Percentiles rank a stretch among this genome's conserved stretches.
Evolutionary conservation across 164 flowering plant genomes (phyloP).

Genomic region (Litsea cubeba): DNA sequence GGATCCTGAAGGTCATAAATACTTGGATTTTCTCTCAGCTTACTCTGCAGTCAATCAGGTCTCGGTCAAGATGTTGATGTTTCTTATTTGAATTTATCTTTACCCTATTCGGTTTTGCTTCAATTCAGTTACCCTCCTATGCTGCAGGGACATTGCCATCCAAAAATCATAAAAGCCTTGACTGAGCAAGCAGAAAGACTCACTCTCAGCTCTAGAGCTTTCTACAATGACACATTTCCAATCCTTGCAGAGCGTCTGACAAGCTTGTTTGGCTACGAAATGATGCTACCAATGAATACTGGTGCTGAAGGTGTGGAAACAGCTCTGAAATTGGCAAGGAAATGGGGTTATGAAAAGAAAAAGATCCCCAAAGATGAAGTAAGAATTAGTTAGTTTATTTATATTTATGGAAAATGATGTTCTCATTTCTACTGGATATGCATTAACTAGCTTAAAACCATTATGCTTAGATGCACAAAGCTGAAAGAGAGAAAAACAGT

Average conservation of each 20-base stretch:
- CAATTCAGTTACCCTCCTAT: background rate
- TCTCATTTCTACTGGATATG: background rate
- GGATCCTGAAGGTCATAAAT: slow-evolving; percentile 97
- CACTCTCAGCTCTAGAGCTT: slow-evolving; percentile 93
- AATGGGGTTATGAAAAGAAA: slow-evolving; percentile 94
- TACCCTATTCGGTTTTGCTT: background rate
- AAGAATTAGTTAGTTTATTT: slow-evolving; percentile 1
- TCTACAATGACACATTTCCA: slow-evolving; percentile 87
- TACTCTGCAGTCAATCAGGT: slow-evolving; percentile 99
- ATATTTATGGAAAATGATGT: background rate
- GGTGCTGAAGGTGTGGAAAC: slow-evolving; percentile 99
- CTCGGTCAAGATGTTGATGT: background rate
- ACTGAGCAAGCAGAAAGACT: slow-evolving; percentile 75
- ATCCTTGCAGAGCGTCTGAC: slow-evolving; percentile 67
- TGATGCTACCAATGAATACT: slow-evolving; percentile 98
- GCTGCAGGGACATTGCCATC: slow-evolving; percentile 94
- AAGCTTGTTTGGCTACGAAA: slow-evolving; percentile 81
- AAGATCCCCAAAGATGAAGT: slow-evolving; percentile 85
- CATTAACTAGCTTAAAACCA: background rate
- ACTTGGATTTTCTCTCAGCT: slow-evolving; percentile 88
- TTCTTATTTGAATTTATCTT: background rate
- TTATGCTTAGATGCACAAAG: no score
- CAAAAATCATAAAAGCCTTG: slow-evolving; percentile 77
- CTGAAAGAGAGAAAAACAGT: no score
- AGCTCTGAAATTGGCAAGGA: slow-evolving; percentile 84